These are phyloP conservation scores for Rhodotorula mucilaginosa DNA, from an alignment of 1,284 basidiomycete species.

Conservation along the genomic window DNA sequence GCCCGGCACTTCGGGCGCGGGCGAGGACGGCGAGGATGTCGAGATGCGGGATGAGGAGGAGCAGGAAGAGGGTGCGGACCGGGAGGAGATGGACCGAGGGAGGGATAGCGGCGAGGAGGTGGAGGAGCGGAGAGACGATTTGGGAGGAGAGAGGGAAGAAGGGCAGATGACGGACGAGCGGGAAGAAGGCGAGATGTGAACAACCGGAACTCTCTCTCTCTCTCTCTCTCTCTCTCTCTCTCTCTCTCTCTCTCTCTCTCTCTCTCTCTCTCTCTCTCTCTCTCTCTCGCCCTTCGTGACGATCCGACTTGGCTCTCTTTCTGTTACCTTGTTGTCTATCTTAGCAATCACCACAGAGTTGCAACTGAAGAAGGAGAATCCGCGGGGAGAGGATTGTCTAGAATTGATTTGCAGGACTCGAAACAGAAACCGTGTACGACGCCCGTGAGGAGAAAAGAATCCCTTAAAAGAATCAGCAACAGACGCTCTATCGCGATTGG, in stretches of 20 bases:
- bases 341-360: no score
- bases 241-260: no score
- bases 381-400: no score
- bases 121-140: neutral
- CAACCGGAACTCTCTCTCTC: neutral
- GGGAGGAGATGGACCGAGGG: neutral
- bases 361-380: no score
- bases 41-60: slow-evolving; percentile 1
- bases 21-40: neutral
- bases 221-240: no score
- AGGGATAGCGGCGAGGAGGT: no score
- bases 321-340: no score
- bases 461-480: neutral
- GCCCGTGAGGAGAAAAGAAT: neutral
- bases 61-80: neutral
- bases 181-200: slow-evolving; percentile 21
- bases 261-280: no score
- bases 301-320: no score
- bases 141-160: slow-evolving; percentile 4
- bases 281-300: no score
- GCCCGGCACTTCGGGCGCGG: neutral
- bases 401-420: neutral
- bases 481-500: slow-evolving; percentile 1
- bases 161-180: slow-evolving; percentile 10
- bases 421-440: neutral